Percentiles rank a stretch among this genome's conserved stretches.
Evolutionary conservation across 176 grass and related monocot genomes (phyloP).

Genomic region (Ampelocalamus luodianensis): DNA sequence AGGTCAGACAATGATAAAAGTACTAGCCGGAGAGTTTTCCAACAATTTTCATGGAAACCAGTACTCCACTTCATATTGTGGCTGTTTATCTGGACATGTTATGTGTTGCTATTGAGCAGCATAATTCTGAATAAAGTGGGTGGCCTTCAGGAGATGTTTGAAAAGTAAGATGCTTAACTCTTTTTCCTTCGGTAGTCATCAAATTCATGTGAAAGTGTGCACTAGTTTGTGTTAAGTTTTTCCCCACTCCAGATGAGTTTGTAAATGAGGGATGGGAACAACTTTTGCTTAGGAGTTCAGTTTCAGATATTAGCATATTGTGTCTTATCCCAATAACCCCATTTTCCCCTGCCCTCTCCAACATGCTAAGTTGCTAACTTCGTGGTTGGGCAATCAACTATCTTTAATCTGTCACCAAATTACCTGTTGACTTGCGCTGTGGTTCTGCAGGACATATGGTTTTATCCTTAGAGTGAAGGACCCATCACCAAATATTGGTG

Average conservation of each 20-base stretch:
- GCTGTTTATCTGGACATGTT: conserved; percentile 68
- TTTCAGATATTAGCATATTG: conserved; percentile 24
- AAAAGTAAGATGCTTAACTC: conserved; percentile 65
- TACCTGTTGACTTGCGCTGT: conserved; percentile 21
- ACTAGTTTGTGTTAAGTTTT: conserved; percentile 25
- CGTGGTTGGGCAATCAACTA: background rate
- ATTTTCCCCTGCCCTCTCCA: background rate
- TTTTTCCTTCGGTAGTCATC: background rate
- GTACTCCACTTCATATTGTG: conserved; percentile 74
- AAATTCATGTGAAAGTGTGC: conserved; percentile 12
- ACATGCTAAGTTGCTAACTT: conserved; percentile 1
- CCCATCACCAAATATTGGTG: conserved; percentile 86
- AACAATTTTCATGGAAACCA: conserved; percentile 61
- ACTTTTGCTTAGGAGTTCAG: background rate
- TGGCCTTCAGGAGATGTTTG: conserved; percentile 81
- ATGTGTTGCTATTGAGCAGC: conserved; percentile 73
- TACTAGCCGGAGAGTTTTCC: conserved; percentile 31
- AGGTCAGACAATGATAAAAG: conserved; percentile 34
- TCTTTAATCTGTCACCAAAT: conserved; percentile 11
- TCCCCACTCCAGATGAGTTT: background rate
- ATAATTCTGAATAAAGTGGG: conserved; percentile 73
- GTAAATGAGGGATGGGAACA: background rate
- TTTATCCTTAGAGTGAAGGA: conserved; percentile 85
- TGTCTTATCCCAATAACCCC: background rate
- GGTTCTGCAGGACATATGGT: conserved; percentile 76